A percentile compares a stretch with the other conserved stretches of the same genome.
Conservation (phyloP, 257 asterid genomes). For the Fraxinus quadrangulata region DNA sequence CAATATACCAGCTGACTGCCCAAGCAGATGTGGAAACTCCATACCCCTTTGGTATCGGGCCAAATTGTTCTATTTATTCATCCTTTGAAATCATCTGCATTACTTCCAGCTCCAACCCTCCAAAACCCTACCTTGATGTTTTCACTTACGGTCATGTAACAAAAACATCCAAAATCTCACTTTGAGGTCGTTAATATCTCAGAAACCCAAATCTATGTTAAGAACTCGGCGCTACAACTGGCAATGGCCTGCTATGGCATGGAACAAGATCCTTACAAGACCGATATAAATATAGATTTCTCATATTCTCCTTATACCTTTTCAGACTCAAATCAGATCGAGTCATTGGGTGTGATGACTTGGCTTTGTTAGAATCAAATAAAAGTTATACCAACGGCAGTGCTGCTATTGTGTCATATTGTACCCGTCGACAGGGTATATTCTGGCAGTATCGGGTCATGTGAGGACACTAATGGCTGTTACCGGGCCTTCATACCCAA, state of each 20-base stretch:
- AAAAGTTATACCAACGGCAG: no score
- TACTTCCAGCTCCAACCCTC: background rate
- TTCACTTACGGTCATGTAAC: no score
- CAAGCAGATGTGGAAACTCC: constrained; percentile 1
- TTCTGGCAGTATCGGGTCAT: no score
- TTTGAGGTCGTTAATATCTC: background rate
- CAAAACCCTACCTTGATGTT: constrained; percentile 12
- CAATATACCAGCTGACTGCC: background rate
- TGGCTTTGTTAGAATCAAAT: background rate
- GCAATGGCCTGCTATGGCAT: background rate
- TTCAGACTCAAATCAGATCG: background rate
- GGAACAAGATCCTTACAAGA: no score
- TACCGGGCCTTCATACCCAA: constrained; percentile 26
- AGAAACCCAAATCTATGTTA: background rate
- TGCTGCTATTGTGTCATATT: no score
- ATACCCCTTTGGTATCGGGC: constrained; percentile 10
- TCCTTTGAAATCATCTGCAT: background rate
- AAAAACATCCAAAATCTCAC: no score
- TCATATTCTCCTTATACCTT: no score
- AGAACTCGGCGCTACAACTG: background rate
- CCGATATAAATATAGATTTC: no score
- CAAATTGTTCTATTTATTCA: background rate
- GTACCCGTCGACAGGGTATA: no score
- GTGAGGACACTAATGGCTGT: constrained; percentile 1
- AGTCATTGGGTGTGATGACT: constrained; percentile 30